These are phyloP conservation scores for Debaryomycetaceae sp. DNA, from an alignment of 1,139 yeast genomes.

Conservation along the genomic window DNA sequence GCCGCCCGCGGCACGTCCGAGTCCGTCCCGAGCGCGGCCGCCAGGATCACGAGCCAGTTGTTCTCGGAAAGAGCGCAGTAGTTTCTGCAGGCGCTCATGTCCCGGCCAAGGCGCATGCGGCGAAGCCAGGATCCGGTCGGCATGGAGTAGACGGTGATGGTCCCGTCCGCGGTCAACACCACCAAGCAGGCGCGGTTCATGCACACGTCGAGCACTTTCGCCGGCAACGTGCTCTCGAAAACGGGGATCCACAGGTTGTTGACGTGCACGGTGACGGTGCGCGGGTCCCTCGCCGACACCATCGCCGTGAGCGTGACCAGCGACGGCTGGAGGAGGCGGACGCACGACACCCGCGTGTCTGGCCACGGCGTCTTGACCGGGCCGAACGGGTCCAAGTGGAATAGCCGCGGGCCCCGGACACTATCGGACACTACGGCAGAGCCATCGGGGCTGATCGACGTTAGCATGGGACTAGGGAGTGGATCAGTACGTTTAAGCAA, in stretches of 20 bases:
- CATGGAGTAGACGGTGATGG: not conserved
- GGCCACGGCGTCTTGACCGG: conserved; percentile 23
- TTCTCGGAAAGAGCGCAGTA: no score
- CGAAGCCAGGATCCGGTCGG: no score
- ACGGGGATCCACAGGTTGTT: conserved; percentile 59
- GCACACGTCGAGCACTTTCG: conserved; percentile 46
- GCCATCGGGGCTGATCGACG: conserved; percentile 36
- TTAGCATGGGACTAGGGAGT: no score
- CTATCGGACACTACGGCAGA: conserved; percentile 32
- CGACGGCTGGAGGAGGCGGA: conserved; percentile 27
- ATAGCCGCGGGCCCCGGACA: conserved; percentile 23
- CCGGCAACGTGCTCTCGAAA: conserved; percentile 62
- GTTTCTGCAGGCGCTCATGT: no score
- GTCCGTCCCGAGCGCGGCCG: no score
- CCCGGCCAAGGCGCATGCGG: no score
- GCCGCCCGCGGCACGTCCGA: no score
- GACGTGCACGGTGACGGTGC: conserved; percentile 48
- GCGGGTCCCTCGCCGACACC: conserved; percentile 40
- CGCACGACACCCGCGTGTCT: not conserved
- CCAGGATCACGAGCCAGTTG: no score
- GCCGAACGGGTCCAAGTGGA: conserved; percentile 39
- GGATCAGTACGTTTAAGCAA: conserved; percentile 13
- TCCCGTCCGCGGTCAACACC: not conserved
- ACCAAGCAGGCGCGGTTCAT: conserved; percentile 38
- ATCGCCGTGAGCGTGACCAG: conserved; percentile 61